Base-by-base conservation (phyloP, 1,284 basidiomycete species). In the Rhodotorula sp. region DNA sequence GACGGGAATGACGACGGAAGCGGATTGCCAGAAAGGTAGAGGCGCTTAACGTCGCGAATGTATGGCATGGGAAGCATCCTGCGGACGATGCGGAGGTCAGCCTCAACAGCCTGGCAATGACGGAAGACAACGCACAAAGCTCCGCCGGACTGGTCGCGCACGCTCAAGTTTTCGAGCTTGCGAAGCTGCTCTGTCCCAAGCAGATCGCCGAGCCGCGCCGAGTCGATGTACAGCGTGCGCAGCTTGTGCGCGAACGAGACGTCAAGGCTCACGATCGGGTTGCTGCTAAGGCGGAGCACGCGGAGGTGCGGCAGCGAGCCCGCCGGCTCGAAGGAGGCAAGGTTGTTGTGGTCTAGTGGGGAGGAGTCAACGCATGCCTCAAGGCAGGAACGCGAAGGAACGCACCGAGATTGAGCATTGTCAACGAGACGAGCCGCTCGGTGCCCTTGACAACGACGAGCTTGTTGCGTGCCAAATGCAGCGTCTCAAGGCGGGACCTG, bases 11-110 rank as follows among this genome's bases (percentile, higher is more conserved):
- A 79, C 7, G 72, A 55, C 0, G 73, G 78, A 39, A 81, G 73
- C 8, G 79, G 85, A 88, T 82, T 83, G 90, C 94, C 94, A 72
- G 92, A 95, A 64, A 98, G 86, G 85, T 97, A 99, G 78, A 99
- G 84, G 60, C 96, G 87, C 83, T 94, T 94, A 76, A 94, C 88
- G 83, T 94, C 91, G 78, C 92, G 88, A 78, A 97, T 86, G 81
- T 94, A 89, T 72, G 87, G 86, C 71, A 87, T 87, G 76, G 87
- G 84, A 61, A 86, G 80, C 6, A 74, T 71, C 36, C 80, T 80
- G 61, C 25, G 13, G 27, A 19, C 44, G n/a, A 57, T 1, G 34
- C 54, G 59, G 53, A 29, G 36, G 27, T 29, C 50, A 32, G 3
- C 7, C 5, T 21, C 13, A 4, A 13, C 21, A 75, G 61, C 69